Evolutionary conservation across 192 early-diverging fungal genomes (phyloP), one percentile per base, ranked within the genome.

Genomic region (Coemansia sp.): DNA sequence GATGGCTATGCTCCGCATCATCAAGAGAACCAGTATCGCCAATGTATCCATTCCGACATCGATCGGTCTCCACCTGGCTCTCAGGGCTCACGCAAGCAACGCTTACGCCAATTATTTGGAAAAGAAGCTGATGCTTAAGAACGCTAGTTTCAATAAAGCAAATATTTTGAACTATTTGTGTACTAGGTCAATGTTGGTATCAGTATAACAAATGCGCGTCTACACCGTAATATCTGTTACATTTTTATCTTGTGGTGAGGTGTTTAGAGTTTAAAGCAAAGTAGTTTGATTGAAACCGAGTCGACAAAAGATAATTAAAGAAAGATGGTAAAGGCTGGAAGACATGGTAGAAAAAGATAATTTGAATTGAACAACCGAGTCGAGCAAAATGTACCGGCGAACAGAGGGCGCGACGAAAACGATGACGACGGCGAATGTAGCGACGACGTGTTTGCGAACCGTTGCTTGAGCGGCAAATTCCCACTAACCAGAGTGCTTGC

Each of bases 11-110:
- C 26, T 7, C 25, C 26, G 2, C 39, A 61, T 13, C 60, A 46
- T 13, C 60, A 26, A 20, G 42, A 61, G 23, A 59, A 61, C 39
- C 59, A 13, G 20, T 52, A 56, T 21, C 29, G 23, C 33, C n/a
- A 37, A 16, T 21, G 37, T 13, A 16, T n/a, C 16, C 67, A 34
- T 16, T 40, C 7, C 30, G 20, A 35, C 2, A 21, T 15, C 9
- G 45, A 55, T 13, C 49, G 7, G 15, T 56, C 55, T 10, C 46
- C 61, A 6, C 61, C 61, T 1, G 26, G 20, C 16, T 61, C 67
- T 2, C 59, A 68, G 18, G n/a, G 48, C 9, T 68, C 67, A 5
- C 67, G 59, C 59, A 68, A 58, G 39, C 59, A 68, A 51, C 67
- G 67, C 18, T 35, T 68, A n/a, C 67, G 67, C 48, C 67, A 68